A percentile compares a stretch with the other conserved stretches of the same genome.
phyloP scores from a whole-genome alignment of 495 filamentous ascomycete genomes.

The Lepraria neglecta region DNA sequence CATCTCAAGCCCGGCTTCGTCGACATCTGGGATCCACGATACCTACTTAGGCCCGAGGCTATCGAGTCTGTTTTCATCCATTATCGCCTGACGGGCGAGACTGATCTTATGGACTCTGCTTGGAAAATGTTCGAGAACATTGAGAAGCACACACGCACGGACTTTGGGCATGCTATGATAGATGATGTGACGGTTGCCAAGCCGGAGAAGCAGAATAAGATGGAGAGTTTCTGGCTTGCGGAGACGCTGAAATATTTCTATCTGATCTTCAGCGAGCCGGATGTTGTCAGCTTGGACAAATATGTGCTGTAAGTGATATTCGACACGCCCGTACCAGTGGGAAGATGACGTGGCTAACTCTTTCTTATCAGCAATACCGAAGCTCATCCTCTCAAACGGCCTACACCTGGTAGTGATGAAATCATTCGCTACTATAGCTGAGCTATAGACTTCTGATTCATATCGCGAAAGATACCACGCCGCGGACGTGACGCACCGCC shows the following conservation, averaged over 20 bases:
- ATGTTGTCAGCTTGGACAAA: conserved; percentile 61
- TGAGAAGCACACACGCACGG: conserved; percentile 51
- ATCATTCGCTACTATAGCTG: conserved; percentile 9
- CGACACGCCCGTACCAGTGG: neutral
- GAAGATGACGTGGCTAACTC: conserved; percentile 12
- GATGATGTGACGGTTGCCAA: conserved; percentile 45
- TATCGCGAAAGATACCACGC: too few relatives aligned
- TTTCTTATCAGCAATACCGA: conserved; percentile 56
- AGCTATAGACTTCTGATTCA: neutral
- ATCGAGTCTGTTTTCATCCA: conserved; percentile 70
- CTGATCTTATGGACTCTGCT: conserved; percentile 57
- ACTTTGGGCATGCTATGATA: conserved; percentile 54
- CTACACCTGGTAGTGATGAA: conserved; percentile 24
- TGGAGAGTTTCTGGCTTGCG: conserved; percentile 58
- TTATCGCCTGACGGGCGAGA: conserved; percentile 67
- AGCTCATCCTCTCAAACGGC: conserved; percentile 63
- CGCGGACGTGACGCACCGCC: too few relatives aligned
- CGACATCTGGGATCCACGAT: conserved; percentile 52
- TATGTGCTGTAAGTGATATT: conserved; percentile 51
- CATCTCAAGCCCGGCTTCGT: conserved; percentile 55
- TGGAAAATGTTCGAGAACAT: conserved; percentile 74
- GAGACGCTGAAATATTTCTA: conserved; percentile 96
- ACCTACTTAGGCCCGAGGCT: conserved; percentile 64
- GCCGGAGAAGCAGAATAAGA: conserved; percentile 39
- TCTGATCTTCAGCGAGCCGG: conserved; percentile 69